These are phyloP conservation scores for Colletotrichum cuscutae DNA, from an alignment of 2,329 filamentous ascomycete genomes.

Conservation along the genomic window DNA sequence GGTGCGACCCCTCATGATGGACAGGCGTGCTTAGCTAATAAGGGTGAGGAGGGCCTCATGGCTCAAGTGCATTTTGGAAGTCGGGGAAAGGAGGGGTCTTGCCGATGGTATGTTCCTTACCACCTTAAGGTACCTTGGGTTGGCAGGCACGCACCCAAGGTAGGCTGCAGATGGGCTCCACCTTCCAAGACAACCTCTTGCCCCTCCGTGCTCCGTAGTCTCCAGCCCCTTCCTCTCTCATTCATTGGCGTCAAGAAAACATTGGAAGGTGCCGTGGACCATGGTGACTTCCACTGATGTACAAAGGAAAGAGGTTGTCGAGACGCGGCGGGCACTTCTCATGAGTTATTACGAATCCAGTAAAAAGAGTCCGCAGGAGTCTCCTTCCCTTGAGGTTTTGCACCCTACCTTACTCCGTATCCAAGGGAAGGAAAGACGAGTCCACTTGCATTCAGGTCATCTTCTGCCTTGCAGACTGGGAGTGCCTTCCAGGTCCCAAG, in stretches of 20 bases:
- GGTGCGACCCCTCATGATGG: background rate
- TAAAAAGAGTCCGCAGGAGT: background rate
- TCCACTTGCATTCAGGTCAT: background rate
- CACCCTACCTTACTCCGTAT: background rate
- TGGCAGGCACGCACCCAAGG: background rate
- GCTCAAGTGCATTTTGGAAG: background rate
- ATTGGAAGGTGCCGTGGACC: background rate
- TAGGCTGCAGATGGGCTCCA: background rate
- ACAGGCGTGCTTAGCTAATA: background rate
- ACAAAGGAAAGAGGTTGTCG: background rate
- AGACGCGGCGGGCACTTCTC: too few relatives aligned
- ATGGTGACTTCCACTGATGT: too few relatives aligned
- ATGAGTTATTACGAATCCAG: too few relatives aligned
- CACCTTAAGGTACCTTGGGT: too few relatives aligned
- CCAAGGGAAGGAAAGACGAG: background rate
- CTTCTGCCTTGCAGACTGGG: background rate
- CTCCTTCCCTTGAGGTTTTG: background rate
- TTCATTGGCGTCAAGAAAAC: background rate
- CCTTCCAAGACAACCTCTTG: conserved; percentile 24
- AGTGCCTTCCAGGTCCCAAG: background rate
- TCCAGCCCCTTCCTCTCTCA: background rate
- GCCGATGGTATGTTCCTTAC: background rate
- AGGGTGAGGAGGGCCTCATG: background rate
- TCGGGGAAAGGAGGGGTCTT: conserved; percentile 17
- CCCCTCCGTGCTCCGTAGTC: background rate